Percentiles rank a stretch among this genome's conserved stretches.
These are phyloP conservation scores for Xerocomellus amylosporus DNA, from an alignment of 768 basidiomycete genomes.

Conservation along the genomic window DNA sequence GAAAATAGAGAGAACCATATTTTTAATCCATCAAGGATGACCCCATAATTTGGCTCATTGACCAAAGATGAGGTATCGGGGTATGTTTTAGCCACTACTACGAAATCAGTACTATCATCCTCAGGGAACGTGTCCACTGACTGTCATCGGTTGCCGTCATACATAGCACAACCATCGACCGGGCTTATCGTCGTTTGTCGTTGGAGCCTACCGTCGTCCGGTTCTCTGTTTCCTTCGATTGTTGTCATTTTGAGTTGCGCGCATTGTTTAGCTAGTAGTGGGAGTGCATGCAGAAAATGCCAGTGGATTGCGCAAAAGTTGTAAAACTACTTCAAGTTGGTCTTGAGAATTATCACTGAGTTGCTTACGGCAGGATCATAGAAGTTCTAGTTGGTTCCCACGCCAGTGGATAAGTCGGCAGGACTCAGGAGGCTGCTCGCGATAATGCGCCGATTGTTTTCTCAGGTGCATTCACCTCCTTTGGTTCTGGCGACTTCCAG, in stretches of 20 bases:
- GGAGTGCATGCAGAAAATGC: background rate
- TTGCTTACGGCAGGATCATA: no score
- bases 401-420: constrained; percentile 36
- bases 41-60: background rate
- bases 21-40: constrained; percentile 2
- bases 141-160: constrained; percentile 3
- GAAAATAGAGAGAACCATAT: background rate
- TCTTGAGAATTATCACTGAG: no score
- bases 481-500: constrained; percentile 38
- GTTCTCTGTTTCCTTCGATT: background rate
- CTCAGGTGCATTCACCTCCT: constrained; percentile 38
- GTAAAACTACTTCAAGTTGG: no score
- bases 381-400: no score
- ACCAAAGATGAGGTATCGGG: background rate
- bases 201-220: background rate
- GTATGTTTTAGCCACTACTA: background rate
- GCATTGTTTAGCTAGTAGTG: no score
- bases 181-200: background rate
- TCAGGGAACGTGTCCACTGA: background rate
- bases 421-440: no score
- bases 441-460: background rate
- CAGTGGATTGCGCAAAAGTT: background rate
- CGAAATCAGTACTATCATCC: background rate
- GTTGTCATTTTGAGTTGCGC: background rate
- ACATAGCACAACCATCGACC: background rate